Base-by-base conservation (phyloP, 164 flowering plant species). In the Kingdonia uniflora region DNA sequence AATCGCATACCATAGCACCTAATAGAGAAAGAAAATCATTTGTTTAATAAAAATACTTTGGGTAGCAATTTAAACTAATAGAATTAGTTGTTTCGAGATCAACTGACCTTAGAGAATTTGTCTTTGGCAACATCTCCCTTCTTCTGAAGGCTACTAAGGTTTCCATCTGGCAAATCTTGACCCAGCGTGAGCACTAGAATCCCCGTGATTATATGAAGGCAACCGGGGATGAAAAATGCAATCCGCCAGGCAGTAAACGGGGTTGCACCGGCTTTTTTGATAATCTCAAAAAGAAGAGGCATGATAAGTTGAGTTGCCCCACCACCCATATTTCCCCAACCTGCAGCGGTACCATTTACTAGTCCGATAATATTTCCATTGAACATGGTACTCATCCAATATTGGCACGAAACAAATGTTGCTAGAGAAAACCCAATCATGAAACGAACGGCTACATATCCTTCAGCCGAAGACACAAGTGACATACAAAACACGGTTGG, bases 291-390 rank as follows among this genome's bases (percentile, higher is more conserved):
- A 8, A 77, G 74, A 29, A 84, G 1, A 0, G 96, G 89, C 90
- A 87, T 84, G 1, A 84, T 10, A 10, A 87, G 80, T 57, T 87
- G 96, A 42, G 92, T 80, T 14, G 76, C 81, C 1, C 96, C 96
- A 22, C 90, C 92, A 2, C 96, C 94, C 89, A 84, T 82, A 53
- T 84, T 73, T 0, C 92, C 96, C 96, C 96, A 87, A 19, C 96
- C 94, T 0, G 73, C 92, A 0, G 91, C 85, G 0, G 72, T 66
- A 6, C 91, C 95, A 49, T 87, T 87, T 1, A 75, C 96, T 8
- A 74, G 65, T 26, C 94, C 94, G 3, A 87, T 74, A 19, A 87
- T 78, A 71, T 75, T 62, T 19, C 84, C 55, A 43, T 69, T 75
- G 57, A 87, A 84, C 95, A 84, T 84, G 19, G 73, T 65, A 64